Base-by-base conservation (phyloP, 306 rosid species). In the Lablab purpureus region DNA sequence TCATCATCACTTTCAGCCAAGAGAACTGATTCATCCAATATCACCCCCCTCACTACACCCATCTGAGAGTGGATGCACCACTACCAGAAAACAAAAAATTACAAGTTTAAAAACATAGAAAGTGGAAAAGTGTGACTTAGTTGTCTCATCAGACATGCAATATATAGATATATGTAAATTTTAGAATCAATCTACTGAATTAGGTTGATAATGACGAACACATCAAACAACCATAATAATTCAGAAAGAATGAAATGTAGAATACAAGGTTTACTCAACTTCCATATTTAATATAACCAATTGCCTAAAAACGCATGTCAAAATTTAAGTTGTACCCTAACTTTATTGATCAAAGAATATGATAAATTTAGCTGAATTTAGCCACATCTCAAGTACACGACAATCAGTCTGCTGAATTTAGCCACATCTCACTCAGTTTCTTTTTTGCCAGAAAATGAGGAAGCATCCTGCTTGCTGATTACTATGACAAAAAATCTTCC, bases 21-120 rank as follows among this genome's bases (percentile, higher is more conserved):
- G 13, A 94, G 52, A 45, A 74, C 85, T 30, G 95, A 89, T 47
- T 84, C 93, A 80, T 94, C 93, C 82, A 94, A 73, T 55, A 92
- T 79, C 68, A 94, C 93, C 59, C 91, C 92, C 23, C 69, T 83
- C 67, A 86, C 85, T 22, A 41, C 71, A 71, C 82, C 74, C 86
- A 86, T 86, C 52, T 49, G 78, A 59, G 40, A 75, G 37, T 32
- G 52, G 15, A 71, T n/a, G 70, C 73, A 74, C 8, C 19, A 54
- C 66, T 51, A 54, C 74, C 54, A 21, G n/a, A n/a, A 23, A 18
- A 58, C 40, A 28, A 1, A 60, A 14, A 60, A 14, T 65, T 13
- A 40, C 43, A 70, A 45, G 7, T n/a, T 69, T 23, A 1, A 60
- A 30, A 60, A 50, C 10, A 12, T 13, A 56, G 76, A 17, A 27